Percentiles rank a stretch among this genome's conserved stretches.
Evolutionary conservation across 331 rosid species (phyloP).

Genomic region (Spiraea crenata): DNA sequence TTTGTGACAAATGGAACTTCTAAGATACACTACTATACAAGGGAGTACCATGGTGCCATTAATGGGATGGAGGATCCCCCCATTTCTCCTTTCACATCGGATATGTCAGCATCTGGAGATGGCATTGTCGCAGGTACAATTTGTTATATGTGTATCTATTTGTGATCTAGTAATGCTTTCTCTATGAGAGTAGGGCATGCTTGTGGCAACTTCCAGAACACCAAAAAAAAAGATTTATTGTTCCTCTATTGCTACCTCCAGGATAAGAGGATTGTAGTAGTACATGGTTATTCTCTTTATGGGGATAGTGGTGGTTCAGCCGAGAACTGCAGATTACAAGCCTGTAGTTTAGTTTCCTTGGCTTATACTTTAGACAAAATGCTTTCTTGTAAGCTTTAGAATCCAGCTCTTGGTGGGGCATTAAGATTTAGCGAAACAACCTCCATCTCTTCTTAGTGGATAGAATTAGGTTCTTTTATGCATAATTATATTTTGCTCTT

Average conservation of each 20-base stretch:
- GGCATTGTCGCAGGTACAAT: slow-evolving; percentile 86
- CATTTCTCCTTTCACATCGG: slow-evolving; percentile 66
- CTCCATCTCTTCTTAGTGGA: not conserved
- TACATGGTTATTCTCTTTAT: not conserved
- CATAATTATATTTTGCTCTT: not conserved
- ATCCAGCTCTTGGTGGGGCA: not conserved
- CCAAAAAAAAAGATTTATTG: not conserved
- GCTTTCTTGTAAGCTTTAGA: not conserved
- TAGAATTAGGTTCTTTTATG: not conserved
- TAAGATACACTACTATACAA: slow-evolving; percentile 86
- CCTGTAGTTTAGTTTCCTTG: not conserved
- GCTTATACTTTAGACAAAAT: not conserved
- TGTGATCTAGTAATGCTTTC: not conserved
- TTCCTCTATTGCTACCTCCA: not conserved
- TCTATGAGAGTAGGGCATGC: slow-evolving; percentile 8
- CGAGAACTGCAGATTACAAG: slow-evolving; percentile 1
- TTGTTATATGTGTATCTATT: slow-evolving; percentile 3
- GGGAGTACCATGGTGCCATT: slow-evolving; percentile 66
- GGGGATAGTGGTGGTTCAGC: not conserved
- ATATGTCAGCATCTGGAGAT: slow-evolving; percentile 97
- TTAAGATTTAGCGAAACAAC: not conserved
- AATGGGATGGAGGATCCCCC: slow-evolving; percentile 87
- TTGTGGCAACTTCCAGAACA: not conserved
- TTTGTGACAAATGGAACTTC: slow-evolving; percentile 98
- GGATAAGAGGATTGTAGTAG: not conserved